Evolutionary conservation across 352 stramenopile species (phyloP), one percentile per base, ranked within the genome.

Genomic region (Globisporangium orthogonon): DNA sequence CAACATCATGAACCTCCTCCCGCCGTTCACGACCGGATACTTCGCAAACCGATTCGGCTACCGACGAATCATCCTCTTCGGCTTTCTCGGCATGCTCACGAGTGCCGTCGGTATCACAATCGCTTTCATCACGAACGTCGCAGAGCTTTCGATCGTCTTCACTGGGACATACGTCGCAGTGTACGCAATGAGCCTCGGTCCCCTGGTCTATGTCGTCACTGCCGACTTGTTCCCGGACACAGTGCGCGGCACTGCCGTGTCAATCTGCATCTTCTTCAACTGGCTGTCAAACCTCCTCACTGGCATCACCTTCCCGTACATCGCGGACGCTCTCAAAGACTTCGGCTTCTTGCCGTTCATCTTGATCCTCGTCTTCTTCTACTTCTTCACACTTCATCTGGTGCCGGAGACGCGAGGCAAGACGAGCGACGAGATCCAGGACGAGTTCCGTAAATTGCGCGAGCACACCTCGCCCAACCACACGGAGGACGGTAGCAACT

Each of bases 131-230:
- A 50, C 50, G 18, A 50, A 68, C 14, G 18, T 62, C 5, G 47
- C 58, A 9, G 58, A 43, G 54, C 39, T 86, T 30, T 68, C 75
- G 0, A 76, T 83, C 58, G 55, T 86, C 45, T 85, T 87, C 58
- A 86, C 78, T 58, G 56, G 69, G 7, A 68, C 70, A 13, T 83
- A 83, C 41, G 72, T 91, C 33, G 78, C 71, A 29, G 76, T 73
- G 4, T 87, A 83, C 46, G 82, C 72, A 53, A 70, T 83, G 58
- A 85, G 78, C 39, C 64, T 91, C 41, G 80, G 78, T 7, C 83
- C 83, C 30, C 65, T 89, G 31, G 64, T 86, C 31, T 89, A 74
- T 64, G 73, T 77, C 49, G 72, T 89, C 44, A 70, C 65, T 4
- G 69, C 74, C 0, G 74, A 84, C 51, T 63, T 83, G 52, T 87